Percentiles rank a stretch among this genome's conserved stretches.
Conservation (phyloP, 495 filamentous ascomycete genomes). For the Podospora comata region DNA sequence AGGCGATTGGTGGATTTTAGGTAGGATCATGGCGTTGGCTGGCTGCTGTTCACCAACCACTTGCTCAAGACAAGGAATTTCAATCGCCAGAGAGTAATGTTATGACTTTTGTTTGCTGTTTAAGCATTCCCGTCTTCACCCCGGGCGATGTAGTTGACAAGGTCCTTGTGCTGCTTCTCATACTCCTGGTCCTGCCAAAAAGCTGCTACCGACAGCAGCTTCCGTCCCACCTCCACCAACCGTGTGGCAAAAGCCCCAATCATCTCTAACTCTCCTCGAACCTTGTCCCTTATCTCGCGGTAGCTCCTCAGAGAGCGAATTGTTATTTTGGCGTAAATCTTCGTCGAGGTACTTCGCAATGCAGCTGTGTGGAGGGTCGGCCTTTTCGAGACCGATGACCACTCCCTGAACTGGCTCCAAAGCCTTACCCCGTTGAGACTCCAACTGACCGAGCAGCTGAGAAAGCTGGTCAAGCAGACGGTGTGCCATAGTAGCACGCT, state of each 20-base stretch:
- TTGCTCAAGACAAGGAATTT: background rate
- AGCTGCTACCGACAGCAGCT: too few species aligned
- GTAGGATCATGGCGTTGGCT: too few species aligned
- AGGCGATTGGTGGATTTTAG: background rate
- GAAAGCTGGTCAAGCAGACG: background rate
- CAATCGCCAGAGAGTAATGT: background rate
- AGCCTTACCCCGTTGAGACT: background rate
- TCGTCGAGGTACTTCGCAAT: background rate
- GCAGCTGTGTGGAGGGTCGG: too few species aligned
- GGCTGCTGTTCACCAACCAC: background rate
- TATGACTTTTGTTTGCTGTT: too few species aligned
- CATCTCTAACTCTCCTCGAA: background rate
- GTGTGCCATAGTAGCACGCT: background rate
- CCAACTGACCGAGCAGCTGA: background rate
- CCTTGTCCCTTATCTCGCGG: background rate
- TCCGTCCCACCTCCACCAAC: too few species aligned
- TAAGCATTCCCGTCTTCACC: too few species aligned
- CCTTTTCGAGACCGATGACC: background rate
- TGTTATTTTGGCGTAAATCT: background rate
- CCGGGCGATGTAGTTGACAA: too few species aligned
- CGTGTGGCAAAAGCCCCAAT: background rate
- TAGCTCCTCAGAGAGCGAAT: background rate
- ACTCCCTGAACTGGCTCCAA: background rate
- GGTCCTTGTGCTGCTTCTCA: too few species aligned
- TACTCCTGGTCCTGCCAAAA: too few species aligned